Base-by-base conservation (phyloP, 2,329 filamentous ascomycete genomes). In the Hymenoscyphus albidus region DNA sequence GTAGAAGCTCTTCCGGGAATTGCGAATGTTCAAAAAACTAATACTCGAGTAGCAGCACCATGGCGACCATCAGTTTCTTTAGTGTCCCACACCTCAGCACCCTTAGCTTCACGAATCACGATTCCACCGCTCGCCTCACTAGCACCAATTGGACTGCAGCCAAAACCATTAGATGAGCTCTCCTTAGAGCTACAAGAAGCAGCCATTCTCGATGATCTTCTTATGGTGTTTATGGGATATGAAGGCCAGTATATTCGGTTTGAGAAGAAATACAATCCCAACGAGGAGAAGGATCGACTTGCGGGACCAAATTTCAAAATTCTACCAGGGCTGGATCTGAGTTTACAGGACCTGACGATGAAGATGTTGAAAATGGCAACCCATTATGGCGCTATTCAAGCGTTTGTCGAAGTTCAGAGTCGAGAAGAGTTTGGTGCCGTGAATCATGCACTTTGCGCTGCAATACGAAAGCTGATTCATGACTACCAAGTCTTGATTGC, bases 231-330 rank as follows among this genome's bases (percentile, higher is more conserved):
- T 72, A 97, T 99, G 93, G 95, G 95, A 31, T 97, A 93, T 69
- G 95, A 99, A 78, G 95, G 95, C n/a, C 93, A 97, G 76, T 98
- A 98, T 75, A 91, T 99, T 67, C 90, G 92, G 63, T 98, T 92
- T 75, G 85, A 85, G 65, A 90, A 92, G 70, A 85, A 85, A 9
- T 98, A 96, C 76, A 88, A 97, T 70, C 92, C 93, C 0, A 80
- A 84, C 2, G 87, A 92, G 61, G 95, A 99, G 78, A 92, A 94
- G 72, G 92, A 96, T 73, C 88, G 93, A 14, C 81, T 99, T 59
- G 84, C 89, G 5, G 95, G 95, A 0, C 95, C 95, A 1, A 80
- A 82, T 10, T 98, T 93, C 78, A 88, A 87, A 68, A 88, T 97
- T 67, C 80, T 91, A 6, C 84, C 90, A 0, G 94, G 94, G 0